Conservation (phyloP, 2,329 filamentous ascomycete genomes). For the Tothia fuscella region DNA sequence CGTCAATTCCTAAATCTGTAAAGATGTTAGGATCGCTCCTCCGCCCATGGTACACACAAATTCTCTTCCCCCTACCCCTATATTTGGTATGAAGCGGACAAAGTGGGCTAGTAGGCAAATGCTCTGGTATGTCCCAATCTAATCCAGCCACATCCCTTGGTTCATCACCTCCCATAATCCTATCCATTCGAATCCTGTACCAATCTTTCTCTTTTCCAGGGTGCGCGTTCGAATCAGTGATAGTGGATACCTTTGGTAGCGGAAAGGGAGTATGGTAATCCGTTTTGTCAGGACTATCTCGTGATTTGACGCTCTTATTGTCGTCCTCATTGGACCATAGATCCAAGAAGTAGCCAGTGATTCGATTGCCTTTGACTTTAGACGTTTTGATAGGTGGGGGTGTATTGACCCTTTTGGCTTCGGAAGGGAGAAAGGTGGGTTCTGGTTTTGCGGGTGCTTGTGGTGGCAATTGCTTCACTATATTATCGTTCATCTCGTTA, state of each 20-base stretch:
- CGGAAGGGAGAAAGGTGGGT: neutral
- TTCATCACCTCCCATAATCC: constrained; percentile 2
- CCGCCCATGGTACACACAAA: constrained; percentile 32
- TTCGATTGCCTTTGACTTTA: neutral
- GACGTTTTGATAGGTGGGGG: neutral
- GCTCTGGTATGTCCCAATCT: constrained; percentile 32
- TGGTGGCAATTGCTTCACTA: neutral
- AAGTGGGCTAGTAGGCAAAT: constrained; percentile 30
- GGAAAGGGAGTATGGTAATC: constrained; percentile 1
- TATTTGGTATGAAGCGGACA: constrained; percentile 32
- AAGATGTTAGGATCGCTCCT: no score
- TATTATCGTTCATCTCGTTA: neutral
- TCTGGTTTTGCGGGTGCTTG: neutral
- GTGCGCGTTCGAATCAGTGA: neutral
- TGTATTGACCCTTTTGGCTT: neutral
- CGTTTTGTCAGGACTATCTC: neutral
- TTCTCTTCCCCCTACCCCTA: constrained; percentile 23
- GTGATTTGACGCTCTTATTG: no score
- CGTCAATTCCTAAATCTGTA: no score
- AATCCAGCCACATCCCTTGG: neutral
- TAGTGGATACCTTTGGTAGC: neutral
- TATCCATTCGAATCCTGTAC: constrained; percentile 7
- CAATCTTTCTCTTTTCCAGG: constrained; percentile 3
- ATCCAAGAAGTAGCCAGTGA: constrained; percentile 5
- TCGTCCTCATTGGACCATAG: neutral